A percentile compares a stretch with the other conserved stretches of the same genome.
Conservation (phyloP, 768 basidiomycete genomes). For the Chalciporus chontae region DNA sequence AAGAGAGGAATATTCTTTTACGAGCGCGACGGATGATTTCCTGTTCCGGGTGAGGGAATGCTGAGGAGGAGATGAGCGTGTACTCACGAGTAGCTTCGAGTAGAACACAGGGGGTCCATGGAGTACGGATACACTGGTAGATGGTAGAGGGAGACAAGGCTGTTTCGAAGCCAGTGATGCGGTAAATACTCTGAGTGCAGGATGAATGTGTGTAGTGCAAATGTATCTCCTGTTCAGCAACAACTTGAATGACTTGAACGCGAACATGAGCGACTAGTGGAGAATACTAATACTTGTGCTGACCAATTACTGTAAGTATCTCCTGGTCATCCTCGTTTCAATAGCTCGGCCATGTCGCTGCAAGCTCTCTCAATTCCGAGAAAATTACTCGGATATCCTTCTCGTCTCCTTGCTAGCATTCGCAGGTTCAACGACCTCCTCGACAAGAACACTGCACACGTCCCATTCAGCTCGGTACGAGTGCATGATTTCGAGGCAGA, state of each 20-base stretch:
- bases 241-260: background rate
- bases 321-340: too few species aligned
- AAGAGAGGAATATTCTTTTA: constrained; percentile 82
- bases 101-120: constrained; percentile 59
- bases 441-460: constrained; percentile 13
- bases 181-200: constrained; percentile 37
- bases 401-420: constrained; percentile 38
- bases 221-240: constrained; percentile 16
- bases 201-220: constrained; percentile 30
- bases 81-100: constrained; percentile 47
- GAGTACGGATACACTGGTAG: constrained; percentile 52
- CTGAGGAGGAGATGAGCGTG: background rate
- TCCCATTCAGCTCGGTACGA: background rate
- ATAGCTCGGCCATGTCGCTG: background rate
- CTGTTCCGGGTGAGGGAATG: constrained; percentile 35
- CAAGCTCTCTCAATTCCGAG: background rate
- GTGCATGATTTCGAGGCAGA: constrained; percentile 4
- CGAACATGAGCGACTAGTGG: constrained; percentile 26
- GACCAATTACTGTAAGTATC: too few species aligned
- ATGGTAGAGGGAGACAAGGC: constrained; percentile 46
- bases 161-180: constrained; percentile 36
- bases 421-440: constrained; percentile 34
- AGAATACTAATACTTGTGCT: background rate
- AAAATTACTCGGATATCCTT: constrained; percentile 38
- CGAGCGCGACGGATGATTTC: constrained; percentile 75